A percentile compares a stretch with the other conserved stretches of the same genome.
Conservation (phyloP, 768 basidiomycete genomes). For the Mycena maculata region DNA sequence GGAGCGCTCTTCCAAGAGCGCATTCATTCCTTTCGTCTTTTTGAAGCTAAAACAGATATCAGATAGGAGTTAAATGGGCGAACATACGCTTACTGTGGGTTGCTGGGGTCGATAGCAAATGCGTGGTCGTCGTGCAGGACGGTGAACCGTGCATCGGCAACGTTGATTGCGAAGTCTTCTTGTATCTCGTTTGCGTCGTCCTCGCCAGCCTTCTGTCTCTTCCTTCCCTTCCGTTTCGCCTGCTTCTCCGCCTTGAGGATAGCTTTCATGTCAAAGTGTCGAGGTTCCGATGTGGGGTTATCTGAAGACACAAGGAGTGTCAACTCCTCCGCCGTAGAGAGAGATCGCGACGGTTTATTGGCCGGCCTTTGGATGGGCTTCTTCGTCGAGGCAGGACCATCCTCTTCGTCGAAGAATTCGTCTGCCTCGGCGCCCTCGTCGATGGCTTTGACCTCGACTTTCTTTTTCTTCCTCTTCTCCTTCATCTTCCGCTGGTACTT, state of each 20-base stretch:
- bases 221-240: slow-evolving; percentile 57
- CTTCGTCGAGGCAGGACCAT: slow-evolving; percentile 32
- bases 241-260: slow-evolving; percentile 89
- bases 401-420: slow-evolving; percentile 80
- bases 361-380: slow-evolving; percentile 37
- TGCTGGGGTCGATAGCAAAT: slow-evolving; percentile 95
- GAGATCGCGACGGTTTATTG: slow-evolving; percentile 43
- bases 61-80: neutral
- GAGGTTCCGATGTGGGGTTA: slow-evolving; percentile 63
- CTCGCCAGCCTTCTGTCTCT: slow-evolving; percentile 52
- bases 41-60: slow-evolving; percentile 72
- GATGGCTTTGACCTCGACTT: slow-evolving; percentile 60
- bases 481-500: slow-evolving; percentile 90
- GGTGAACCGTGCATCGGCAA: slow-evolving; percentile 89
- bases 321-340: slow-evolving; percentile 73
- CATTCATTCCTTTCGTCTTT: slow-evolving; percentile 91
- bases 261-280: slow-evolving; percentile 92
- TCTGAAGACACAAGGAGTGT: slow-evolving; percentile 70
- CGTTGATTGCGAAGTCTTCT: slow-evolving; percentile 84
- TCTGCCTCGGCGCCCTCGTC: slow-evolving; percentile 56
- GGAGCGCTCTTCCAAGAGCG: slow-evolving; percentile 86
- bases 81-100: slow-evolving; percentile 81
- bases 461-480: slow-evolving; percentile 88
- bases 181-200: slow-evolving; percentile 76
- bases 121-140: slow-evolving; percentile 89